Conservation (phyloP, 2,329 filamentous ascomycete species). For the Stagonosporopsis chrysanthemi region DNA sequence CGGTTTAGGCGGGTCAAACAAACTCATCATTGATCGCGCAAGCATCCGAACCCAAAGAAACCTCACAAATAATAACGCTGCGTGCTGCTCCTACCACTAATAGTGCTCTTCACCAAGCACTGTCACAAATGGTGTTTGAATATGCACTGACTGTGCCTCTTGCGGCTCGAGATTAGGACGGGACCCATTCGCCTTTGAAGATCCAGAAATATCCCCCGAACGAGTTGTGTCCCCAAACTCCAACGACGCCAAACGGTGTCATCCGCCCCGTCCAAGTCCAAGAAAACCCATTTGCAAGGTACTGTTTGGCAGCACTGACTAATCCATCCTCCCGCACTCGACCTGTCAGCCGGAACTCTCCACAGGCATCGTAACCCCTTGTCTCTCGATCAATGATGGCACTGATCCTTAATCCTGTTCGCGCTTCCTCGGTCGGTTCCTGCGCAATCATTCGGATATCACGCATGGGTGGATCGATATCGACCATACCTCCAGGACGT, state of each 20-base stretch:
- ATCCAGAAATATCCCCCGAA: slow-evolving; percentile 40
- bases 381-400: slow-evolving; percentile 19
- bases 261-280: slow-evolving; percentile 31
- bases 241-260: slow-evolving; percentile 37
- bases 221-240: slow-evolving; percentile 24
- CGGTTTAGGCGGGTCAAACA: background rate
- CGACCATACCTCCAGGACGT: background rate
- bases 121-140: background rate
- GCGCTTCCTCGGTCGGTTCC: background rate
- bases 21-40: background rate
- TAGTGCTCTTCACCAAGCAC: background rate
- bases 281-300: slow-evolving; percentile 8
- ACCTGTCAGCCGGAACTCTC: slow-evolving; percentile 27
- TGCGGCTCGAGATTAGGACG: background rate
- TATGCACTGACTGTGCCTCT: background rate
- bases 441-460: slow-evolving; percentile 21
- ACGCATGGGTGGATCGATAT: slow-evolving; percentile 25
- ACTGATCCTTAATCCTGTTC: slow-evolving; percentile 3
- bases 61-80: background rate
- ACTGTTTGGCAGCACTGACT: slow-evolving; percentile 26
- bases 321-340: slow-evolving; percentile 23
- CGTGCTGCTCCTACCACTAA: background rate
- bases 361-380: slow-evolving; percentile 23
- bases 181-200: slow-evolving; percentile 36
- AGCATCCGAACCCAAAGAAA: background rate